A percentile compares a stretch with the other conserved stretches of the same genome.
These are phyloP conservation scores for Trypethelium eluteriae DNA, from an alignment of 495 filamentous ascomycete species.

Conservation along the genomic window DNA sequence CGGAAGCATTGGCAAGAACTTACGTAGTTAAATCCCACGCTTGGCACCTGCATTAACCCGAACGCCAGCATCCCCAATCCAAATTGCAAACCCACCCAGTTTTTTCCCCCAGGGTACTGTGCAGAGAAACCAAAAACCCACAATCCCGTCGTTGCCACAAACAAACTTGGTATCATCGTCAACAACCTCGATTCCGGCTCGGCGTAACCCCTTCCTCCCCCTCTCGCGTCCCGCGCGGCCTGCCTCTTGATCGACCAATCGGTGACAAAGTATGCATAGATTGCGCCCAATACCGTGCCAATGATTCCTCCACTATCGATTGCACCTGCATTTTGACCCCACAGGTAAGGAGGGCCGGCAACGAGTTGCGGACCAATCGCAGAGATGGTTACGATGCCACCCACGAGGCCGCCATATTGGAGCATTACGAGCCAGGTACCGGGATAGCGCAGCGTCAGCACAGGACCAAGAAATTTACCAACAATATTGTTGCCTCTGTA, in stretches of 20 bases:
- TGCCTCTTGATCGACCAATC: conserved; percentile 22
- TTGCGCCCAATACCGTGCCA: conserved; percentile 22
- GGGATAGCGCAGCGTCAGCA: conserved; percentile 25
- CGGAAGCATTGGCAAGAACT: neutral
- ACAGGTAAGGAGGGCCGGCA: conserved; percentile 30
- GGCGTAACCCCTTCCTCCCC: conserved; percentile 22
- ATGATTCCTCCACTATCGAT: conserved; percentile 26
- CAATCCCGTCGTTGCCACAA: conserved; percentile 27
- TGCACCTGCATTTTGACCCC: conserved; percentile 26
- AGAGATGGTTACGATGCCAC: conserved; percentile 26
- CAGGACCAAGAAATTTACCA: conserved; percentile 26
- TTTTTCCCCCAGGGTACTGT: conserved; percentile 22
- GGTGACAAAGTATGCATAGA: conserved; percentile 25
- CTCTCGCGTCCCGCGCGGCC: conserved; percentile 21
- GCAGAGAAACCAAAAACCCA: conserved; percentile 29
- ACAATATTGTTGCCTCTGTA: conserved; percentile 20
- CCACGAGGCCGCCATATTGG: conserved; percentile 31
- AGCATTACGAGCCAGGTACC: conserved; percentile 30
- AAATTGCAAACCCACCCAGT: conserved; percentile 28
- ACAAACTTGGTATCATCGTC: conserved; percentile 25
- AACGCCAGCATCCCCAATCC: conserved; percentile 28
- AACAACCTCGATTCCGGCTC: conserved; percentile 29
- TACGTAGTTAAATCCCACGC: conserved; percentile 33
- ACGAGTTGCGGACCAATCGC: conserved; percentile 28
- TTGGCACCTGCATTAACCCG: conserved; percentile 31